Evolutionary conservation across 2,329 filamentous ascomycete species (phyloP), one percentile per base, ranked within the genome.

Genomic region (Biscogniauxia marginata): DNA sequence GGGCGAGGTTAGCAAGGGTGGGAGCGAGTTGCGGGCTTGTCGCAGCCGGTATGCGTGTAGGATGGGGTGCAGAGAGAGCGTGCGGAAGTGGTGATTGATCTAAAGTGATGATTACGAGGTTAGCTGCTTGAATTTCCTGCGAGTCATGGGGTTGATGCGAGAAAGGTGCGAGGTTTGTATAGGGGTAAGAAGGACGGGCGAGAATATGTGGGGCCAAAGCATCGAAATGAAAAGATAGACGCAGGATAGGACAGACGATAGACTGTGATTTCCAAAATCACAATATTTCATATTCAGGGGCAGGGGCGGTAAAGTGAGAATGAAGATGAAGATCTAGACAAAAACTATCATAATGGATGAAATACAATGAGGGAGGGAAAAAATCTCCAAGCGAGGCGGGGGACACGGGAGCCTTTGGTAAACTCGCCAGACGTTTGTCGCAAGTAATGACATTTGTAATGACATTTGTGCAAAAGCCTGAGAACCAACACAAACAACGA

Each of bases 1-100:
- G 4, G 84, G 79, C 5, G 81, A 81, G 7, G 75, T 74, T 9
- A 90, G 77, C 25, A 84, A 75, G 16, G 80, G 79, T 4, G 80
- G 77, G 3, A 91, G 79, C 3, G 77, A 71, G 30, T 74, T 64
- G 34, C 84, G 82, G 34, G 78, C 82, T 60, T 75, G 79, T 50
- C 80, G 84, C 19, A 89, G 80, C 48, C 87, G 86, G 61, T 81
- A 76, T 52, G 75, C 75, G 68, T 89, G 87, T 16, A 90, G 75
- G 53, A 89, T 77, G n/a, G 87, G 88, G 45, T 86, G 79, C 46
- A 84, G 76, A 21, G 84, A 85, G 49, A 90, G 78, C 46, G 72
- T 70, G 61, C 87, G 84, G 51, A 91, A 78, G 57, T 80, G 80
- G 67, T 82, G 87, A 58, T 78, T 86, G 43, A 81, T 82, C 85